Base-by-base conservation (phyloP, 2,329 filamentous ascomycete genomes). In the Parastagonospora avenae region DNA sequence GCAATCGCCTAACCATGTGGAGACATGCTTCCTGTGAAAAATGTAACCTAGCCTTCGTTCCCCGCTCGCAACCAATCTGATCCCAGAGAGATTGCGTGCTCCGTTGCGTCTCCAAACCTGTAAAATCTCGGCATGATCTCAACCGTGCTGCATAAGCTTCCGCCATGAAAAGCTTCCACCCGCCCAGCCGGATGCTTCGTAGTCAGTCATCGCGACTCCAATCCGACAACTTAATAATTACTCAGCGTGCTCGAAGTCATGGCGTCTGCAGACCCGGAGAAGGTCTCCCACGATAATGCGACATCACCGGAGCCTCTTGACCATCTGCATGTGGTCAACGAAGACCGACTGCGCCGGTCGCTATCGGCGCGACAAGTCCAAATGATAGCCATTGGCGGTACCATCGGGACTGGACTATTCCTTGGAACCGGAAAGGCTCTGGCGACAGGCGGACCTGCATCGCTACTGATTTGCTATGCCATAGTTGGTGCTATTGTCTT, bases 381-480 rank as follows among this genome's bases (percentile, higher is more conserved):
- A 67, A 85, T 85, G 82, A 85, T 85, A 64, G 81, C 82, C 46
- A 84, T 85, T 12, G 82, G 82, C 55, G 82, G 82, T 47, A 82
- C 81, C 9, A 85, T 85, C 51, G 82, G 82, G 60, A 83, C 82
- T 55, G 82, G 82, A 61, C 80, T 85, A 67, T 85, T 85, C 63
- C 80, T 85, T 58, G 82, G 82, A 50, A 83, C 81, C 11, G 82
- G 82, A 51, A 72, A 74, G 55, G 81, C 82, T 16, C 72, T 85
- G 8, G 68, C 70, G 48, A 79, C 76, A 42, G 82, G 82, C 66
- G 68, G 68, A 1, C 67, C 68, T 5, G 67, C 56, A 29, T 59
- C 61, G 16, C 49, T 71, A 1, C 55, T 71, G 15, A 40, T 77
- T 66, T 73, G 71, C 71, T 69, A 72, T 67, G 60, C 71, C 56